These are phyloP conservation scores for Mycosphaerella sp. DNA, from an alignment of 2,329 filamentous ascomycete species.

Conservation along the genomic window DNA sequence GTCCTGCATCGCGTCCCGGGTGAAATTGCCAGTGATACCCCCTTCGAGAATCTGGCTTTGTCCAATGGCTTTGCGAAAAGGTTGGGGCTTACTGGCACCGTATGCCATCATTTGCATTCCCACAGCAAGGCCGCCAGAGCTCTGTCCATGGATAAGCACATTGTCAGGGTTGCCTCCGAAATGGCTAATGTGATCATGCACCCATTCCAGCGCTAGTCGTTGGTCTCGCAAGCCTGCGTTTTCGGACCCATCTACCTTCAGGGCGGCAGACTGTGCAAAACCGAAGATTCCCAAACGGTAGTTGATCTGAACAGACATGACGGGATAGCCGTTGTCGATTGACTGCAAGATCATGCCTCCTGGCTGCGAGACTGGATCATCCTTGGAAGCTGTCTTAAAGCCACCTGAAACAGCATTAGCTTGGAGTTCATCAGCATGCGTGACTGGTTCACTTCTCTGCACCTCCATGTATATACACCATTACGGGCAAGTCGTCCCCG, in stretches of 20 bases:
- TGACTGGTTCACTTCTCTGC: background rate
- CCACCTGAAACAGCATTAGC: slow-evolving; percentile 2
- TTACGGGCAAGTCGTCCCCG: slow-evolving; percentile 35
- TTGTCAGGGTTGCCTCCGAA: slow-evolving; percentile 54
- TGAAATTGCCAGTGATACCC: slow-evolving; percentile 44
- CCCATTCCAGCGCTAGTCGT: slow-evolving; percentile 54
- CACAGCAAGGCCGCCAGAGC: slow-evolving; percentile 31
- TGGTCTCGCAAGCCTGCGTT: slow-evolving; percentile 53
- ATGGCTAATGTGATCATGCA: slow-evolving; percentile 51
- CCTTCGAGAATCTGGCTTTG: slow-evolving; percentile 49
- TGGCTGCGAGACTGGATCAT: slow-evolving; percentile 37
- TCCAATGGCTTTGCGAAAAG: slow-evolving; percentile 45
- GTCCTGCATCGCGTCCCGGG: slow-evolving; percentile 42
- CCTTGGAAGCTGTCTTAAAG: slow-evolving; percentile 22
- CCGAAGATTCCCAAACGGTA: slow-evolving; percentile 37
- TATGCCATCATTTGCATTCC: slow-evolving; percentile 47
- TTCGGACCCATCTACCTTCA: slow-evolving; percentile 31
- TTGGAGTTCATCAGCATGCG: background rate
- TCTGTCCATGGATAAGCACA: slow-evolving; percentile 39
- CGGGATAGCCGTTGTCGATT: slow-evolving; percentile 38
- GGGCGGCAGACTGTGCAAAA: slow-evolving; percentile 33
- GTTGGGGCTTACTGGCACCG: slow-evolving; percentile 39
- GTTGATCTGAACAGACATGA: slow-evolving; percentile 32
- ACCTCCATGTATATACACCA: slow-evolving; percentile 32
- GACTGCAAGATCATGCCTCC: slow-evolving; percentile 46